Conservation (phyloP, 2,329 filamentous ascomycete genomes). For the Verticillium klebahnii region DNA sequence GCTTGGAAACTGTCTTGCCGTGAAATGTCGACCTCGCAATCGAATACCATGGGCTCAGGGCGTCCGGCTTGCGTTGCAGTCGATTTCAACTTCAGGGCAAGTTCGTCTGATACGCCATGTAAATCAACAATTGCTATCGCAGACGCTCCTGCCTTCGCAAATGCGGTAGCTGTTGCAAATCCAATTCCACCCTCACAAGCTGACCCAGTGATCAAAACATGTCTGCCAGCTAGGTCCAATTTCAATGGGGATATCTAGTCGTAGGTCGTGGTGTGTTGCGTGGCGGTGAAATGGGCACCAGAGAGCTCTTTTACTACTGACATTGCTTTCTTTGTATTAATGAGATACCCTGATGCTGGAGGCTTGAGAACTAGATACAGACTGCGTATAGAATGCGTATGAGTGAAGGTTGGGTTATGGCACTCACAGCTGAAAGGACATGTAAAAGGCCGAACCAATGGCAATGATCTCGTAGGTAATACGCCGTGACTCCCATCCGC, state of each 20-base stretch:
- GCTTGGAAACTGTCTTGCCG: conserved; percentile 10
- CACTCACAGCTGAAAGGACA: too few relatives aligned
- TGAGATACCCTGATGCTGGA: too few relatives aligned
- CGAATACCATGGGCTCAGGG: conserved; percentile 9
- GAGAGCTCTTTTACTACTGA: too few relatives aligned
- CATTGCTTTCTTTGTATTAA: too few relatives aligned
- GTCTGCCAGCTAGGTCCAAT: conserved; percentile 10
- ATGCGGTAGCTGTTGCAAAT: conserved; percentile 12
- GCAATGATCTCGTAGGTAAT: too few relatives aligned
- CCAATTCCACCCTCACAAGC: conserved; percentile 14
- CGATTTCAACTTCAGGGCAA: conserved; percentile 12
- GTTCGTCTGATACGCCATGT: conserved; percentile 9
- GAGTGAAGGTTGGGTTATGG: too few relatives aligned
- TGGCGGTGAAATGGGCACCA: too few relatives aligned
- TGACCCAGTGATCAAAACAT: conserved; percentile 16
- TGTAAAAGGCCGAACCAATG: too few relatives aligned
- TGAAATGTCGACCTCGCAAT: conserved; percentile 11
- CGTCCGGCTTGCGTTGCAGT: conserved; percentile 13
- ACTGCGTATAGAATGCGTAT: too few relatives aligned
- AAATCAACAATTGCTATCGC: conserved; percentile 17
- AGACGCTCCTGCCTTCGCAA: conserved; percentile 15
- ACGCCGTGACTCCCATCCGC: too few relatives aligned
- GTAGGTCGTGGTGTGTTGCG: conserved; percentile 1
- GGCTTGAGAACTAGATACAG: too few relatives aligned
- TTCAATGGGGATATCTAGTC: conserved; percentile 8